Evolutionary conservation across 1,139 yeast genomes (phyloP).

Genomic region (Hyphopichia fennica): DNA sequence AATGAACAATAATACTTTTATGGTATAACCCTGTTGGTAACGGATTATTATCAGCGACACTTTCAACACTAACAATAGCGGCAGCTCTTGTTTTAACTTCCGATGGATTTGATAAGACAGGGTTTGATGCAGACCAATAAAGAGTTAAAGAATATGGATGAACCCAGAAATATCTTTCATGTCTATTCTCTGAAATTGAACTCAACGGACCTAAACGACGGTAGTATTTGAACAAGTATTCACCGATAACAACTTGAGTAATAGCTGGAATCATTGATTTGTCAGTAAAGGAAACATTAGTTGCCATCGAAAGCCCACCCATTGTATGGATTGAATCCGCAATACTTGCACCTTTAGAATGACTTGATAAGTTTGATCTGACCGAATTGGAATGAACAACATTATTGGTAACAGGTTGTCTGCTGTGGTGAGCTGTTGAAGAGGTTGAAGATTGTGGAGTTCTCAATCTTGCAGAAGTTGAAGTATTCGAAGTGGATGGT

Average conservation of each 20-base stretch:
- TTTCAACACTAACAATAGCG: constrained; percentile 76
- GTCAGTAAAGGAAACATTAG: constrained; percentile 70
- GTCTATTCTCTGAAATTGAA: constrained; percentile 76
- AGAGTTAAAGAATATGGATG: constrained; percentile 91
- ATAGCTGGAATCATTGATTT: constrained; percentile 81
- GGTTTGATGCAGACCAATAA: constrained; percentile 86
- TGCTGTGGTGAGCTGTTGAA: neutral
- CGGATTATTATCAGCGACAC: constrained; percentile 83
- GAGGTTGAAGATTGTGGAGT: constrained; percentile 2
- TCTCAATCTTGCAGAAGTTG: neutral
- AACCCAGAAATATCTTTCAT: constrained; percentile 93
- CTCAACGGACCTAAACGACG: constrained; percentile 75
- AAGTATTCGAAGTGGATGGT: constrained; percentile 11
- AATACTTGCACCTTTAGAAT: constrained; percentile 26
- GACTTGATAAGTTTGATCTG: constrained; percentile 33
- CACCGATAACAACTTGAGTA: constrained; percentile 93
- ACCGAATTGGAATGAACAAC: constrained; percentile 24
- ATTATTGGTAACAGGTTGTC: constrained; percentile 2
- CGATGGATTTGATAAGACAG: constrained; percentile 70
- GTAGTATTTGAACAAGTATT: constrained; percentile 82
- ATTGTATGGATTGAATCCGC: constrained; percentile 34
- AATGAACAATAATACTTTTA: constrained; percentile 76
- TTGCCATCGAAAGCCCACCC: constrained; percentile 56
- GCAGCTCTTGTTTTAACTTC: constrained; percentile 72
- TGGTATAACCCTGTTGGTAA: constrained; percentile 87